Percentiles rank a stretch among this genome's conserved stretches.
Conservation (phyloP, 306 rosid genomes). For the Amphicarpaea edgeworthii region DNA sequence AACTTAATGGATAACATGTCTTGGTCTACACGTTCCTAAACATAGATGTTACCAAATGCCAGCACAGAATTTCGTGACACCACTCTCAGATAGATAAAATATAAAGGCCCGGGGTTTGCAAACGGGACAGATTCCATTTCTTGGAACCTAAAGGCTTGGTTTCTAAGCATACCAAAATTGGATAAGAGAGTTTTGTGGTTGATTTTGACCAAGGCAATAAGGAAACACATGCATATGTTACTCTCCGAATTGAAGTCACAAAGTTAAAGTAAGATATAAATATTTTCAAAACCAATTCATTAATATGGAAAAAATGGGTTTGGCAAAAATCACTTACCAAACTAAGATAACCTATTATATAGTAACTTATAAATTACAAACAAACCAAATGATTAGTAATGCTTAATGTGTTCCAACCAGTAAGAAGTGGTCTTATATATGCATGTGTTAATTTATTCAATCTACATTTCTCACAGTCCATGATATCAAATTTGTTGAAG, state of each 20-base stretch:
- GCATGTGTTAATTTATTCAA: conserved; percentile 45
- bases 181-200: neutral
- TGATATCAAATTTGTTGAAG: neutral
- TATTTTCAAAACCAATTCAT: conserved; percentile 8
- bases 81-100: conserved; percentile 36
- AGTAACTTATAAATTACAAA: conserved; percentile 19
- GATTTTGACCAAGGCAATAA: neutral
- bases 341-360: conserved; percentile 13
- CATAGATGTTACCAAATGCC: conserved; percentile 24
- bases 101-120: conserved; percentile 8
- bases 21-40: conserved; percentile 12
- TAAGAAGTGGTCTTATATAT: conserved; percentile 29
- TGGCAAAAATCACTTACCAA: conserved; percentile 10
- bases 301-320: conserved; percentile 15
- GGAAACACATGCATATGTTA: neutral
- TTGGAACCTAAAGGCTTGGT: conserved; percentile 12
- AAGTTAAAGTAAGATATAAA: neutral
- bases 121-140: conserved; percentile 1
- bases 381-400: conserved; percentile 14
- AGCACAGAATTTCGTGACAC: conserved; percentile 15
- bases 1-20: neutral
- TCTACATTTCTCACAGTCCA: conserved; percentile 37
- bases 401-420: conserved; percentile 39
- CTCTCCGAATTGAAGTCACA: conserved; percentile 4
- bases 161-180: conserved; percentile 15